phyloP scores from a whole-genome alignment of 768 basidiomycete genomes.

The Galerina sulciceps region DNA sequence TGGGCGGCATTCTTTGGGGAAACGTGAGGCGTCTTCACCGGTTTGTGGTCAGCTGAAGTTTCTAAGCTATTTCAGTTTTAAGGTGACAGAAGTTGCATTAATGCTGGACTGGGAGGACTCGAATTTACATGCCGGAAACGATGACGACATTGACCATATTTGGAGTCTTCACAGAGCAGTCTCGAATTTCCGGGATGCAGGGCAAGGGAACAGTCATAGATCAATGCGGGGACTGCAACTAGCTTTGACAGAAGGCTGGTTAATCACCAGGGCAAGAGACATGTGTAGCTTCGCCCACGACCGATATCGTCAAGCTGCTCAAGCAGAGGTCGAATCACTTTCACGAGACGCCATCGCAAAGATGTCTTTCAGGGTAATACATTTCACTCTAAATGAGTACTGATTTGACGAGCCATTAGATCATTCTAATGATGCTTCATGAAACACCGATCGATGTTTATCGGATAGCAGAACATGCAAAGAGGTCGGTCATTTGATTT shows the following conservation, averaged over 20 bases:
- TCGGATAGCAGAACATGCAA: conserved; percentile 72
- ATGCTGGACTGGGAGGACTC: conserved; percentile 79
- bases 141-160: conserved; percentile 55
- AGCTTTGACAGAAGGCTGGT: conserved; percentile 74
- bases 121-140: conserved; percentile 51
- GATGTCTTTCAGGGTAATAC: conserved; percentile 67
- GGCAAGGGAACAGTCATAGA: conserved; percentile 46
- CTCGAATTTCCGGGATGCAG: conserved; percentile 47
- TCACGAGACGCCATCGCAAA: conserved; percentile 55
- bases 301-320: conserved; percentile 73
- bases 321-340: conserved; percentile 58
- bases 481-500: conserved; percentile 41
- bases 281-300: conserved; percentile 82
- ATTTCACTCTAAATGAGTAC: not conserved
- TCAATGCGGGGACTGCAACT: conserved; percentile 73
- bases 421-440: conserved; percentile 72
- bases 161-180: conserved; percentile 59
- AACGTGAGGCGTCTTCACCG: conserved; percentile 47
- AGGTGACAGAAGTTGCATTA: conserved; percentile 70
- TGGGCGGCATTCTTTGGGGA: conserved; percentile 80
- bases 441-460: conserved; percentile 66
- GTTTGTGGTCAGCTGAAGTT: not conserved
- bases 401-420: conserved; percentile 40
- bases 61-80: conserved; percentile 50
- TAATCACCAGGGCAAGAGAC: conserved; percentile 71